Evolutionary conservation across 768 basidiomycete genomes (phyloP), one percentile per base, ranked within the genome.

Genomic region (Boletus edulis): DNA sequence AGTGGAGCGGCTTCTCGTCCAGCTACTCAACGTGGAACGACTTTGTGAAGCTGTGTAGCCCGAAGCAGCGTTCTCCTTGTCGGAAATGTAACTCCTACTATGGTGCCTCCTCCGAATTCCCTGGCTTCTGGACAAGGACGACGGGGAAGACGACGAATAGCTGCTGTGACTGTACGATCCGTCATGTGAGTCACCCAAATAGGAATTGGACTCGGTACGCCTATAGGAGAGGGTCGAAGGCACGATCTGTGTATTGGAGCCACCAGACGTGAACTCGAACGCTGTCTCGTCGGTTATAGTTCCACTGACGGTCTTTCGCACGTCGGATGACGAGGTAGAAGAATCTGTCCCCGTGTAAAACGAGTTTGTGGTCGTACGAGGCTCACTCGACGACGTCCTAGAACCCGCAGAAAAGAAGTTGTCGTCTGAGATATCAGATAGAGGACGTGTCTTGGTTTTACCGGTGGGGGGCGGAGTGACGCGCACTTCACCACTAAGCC

Each of bases 91-190:
- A 56, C 58, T 64, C 49, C 70, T 71, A 37, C 74, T 73, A 3
- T 78, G 76, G 5, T 75, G 68, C 35, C 83, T 73, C 54, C 86
- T 73, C 51, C 85, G 73, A 8, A 89, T 76, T 38, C 78, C 86
- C 15, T 35, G 34, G 0, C 82, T 79, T 22, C 88, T 76, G 9
- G 84, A 81, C 18, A 89, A 73, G 3, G 73, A 71, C 1, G 85
- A 82, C 4, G 84, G 78, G 0, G 84, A 81, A 0, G 76, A 73
- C 0, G 76, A 71, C 9, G 60, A 59, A 22, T 71, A 71, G 29
- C 61, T 62, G 49, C 65, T 72, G 38, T 71, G 72, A 5, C 67
- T 65, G 35, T 67, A 71, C 2, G 70, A 72, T 5, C 72, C 65
- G 32, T 73, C 78, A 48, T 80, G 80, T 8, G 83, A 83, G 57